Base-by-base conservation (phyloP, 2,329 filamentous ascomycete species). In the Madurella fahalii region DNA sequence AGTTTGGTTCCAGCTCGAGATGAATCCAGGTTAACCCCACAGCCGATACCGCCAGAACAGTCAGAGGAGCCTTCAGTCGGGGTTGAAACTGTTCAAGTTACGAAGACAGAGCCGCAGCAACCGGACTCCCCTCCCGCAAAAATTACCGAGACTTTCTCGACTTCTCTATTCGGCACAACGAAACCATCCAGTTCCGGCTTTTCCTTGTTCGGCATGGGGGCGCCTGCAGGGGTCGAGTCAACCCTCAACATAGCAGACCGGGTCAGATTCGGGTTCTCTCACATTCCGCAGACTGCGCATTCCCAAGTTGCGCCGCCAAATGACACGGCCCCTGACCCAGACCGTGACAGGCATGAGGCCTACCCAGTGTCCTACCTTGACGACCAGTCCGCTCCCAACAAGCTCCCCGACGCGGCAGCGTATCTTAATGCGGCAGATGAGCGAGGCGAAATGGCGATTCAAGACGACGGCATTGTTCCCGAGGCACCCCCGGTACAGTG, bases 261-360 rank as follows among this genome's bases (percentile, higher is more conserved):
- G 41, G 66, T 68, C 11, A 61, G 66, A 32, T 67, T 68, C 42
- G 64, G 64, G 4, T 68, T 67, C 48, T 63, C 64, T 7, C 65
- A 66, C 45, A 51, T 57, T 9, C 63, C 63, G 5, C 58, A 62
- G 9, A 44, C 50, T 20, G 40, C 53, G 15, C 50, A 47, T 9
- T 18, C 54, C n/a, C 20, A 52, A 20, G 43, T 30, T 15, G 34
- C 42, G 4, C 54, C 46, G 7, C 40, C 49, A 3, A 37, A 47
- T 34, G 40, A 40, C 16, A 42, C 37, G 42, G 44, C 20, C 9
- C 46, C 46, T 12, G 47, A 45, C 34, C 30, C 47, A 15, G 13
- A 43, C 32, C 17, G 54, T 40, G 44, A 40, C 34, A 25, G 40
- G 9, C 42, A 57, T 16, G 57, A 59, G 7, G 50, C 52, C 1